Percentiles rank a stretch among this genome's conserved stretches.
phyloP scores from a whole-genome alignment of 176 grass and related monocot species.

The Phoenix roebelenii region DNA sequence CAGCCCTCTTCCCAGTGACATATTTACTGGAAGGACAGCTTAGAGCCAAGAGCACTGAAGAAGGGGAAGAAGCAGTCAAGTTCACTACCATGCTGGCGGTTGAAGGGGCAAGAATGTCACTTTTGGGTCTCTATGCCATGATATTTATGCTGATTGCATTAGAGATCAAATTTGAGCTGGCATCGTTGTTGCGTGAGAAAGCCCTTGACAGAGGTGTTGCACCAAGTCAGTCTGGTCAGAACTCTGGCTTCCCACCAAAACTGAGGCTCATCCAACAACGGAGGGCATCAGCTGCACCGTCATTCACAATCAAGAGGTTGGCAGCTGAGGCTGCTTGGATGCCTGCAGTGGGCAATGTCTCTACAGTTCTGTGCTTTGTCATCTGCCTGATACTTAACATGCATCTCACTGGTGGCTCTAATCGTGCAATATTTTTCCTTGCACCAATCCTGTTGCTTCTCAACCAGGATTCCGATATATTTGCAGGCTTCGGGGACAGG shows the following conservation, averaged over 20 bases:
- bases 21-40: constrained; percentile 95
- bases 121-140: constrained; percentile 93
- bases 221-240: constrained; percentile 33
- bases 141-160: constrained; percentile 97
- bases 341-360: constrained; percentile 93
- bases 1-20: constrained; percentile 76
- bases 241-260: constrained; percentile 64
- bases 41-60: constrained; percentile 53
- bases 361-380: constrained; percentile 69
- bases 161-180: constrained; percentile 88
- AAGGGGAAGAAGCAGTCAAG: constrained; percentile 58
- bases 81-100: constrained; percentile 89
- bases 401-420: constrained; percentile 79
- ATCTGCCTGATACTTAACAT: constrained; percentile 87
- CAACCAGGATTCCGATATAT: constrained; percentile 95
- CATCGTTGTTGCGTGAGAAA: constrained; percentile 76
- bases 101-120: constrained; percentile 90
- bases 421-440: constrained; percentile 88
- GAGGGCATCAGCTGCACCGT: constrained; percentile 59
- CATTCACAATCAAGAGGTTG: constrained; percentile 91
- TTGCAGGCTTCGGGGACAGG: constrained; percentile 83
- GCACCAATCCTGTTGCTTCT: constrained; percentile 87
- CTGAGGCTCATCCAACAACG: constrained; percentile 74
- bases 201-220: constrained; percentile 34
- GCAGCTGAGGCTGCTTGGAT: constrained; percentile 95